phyloP scores from a whole-genome alignment of 2,329 filamentous ascomycete genomes.

The Diaporthe australafricana region DNA sequence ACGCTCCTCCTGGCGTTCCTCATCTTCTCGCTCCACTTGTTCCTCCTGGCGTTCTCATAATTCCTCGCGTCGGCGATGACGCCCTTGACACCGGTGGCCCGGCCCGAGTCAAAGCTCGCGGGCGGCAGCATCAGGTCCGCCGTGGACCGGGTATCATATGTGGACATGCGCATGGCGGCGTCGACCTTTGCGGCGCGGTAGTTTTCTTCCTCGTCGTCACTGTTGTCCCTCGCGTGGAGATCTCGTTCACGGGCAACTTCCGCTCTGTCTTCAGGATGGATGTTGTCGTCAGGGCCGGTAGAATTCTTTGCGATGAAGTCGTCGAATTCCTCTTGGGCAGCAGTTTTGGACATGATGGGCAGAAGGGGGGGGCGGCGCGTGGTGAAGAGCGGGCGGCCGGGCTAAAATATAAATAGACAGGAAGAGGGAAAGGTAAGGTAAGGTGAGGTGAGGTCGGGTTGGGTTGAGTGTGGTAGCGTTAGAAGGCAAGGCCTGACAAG shows the following conservation, averaged over 20 bases:
- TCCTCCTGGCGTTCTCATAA: conserved; percentile 75
- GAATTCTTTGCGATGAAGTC: conserved; percentile 69
- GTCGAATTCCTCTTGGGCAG: conserved; percentile 76
- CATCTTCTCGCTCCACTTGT: conserved; percentile 65
- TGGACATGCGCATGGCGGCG: conserved; percentile 74
- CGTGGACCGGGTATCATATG: conserved; percentile 58
- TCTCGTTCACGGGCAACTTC: conserved; percentile 51
- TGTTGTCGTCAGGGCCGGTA: conserved; percentile 51
- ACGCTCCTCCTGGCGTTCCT: conserved; percentile 66
- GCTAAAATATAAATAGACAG: conserved; percentile 52
- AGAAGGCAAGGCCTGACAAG: conserved; percentile 28
- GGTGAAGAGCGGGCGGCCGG: conserved; percentile 37
- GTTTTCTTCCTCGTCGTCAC: conserved; percentile 66
- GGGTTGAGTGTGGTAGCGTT: conserved; percentile 21
- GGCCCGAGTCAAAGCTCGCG: conserved; percentile 72
- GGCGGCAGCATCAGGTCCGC: conserved; percentile 70
- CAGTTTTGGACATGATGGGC: conserved; percentile 65
- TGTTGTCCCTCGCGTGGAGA: conserved; percentile 56
- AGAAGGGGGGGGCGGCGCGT: conserved; percentile 38
- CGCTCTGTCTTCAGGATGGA: conserved; percentile 71
- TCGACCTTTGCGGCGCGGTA: conserved; percentile 68
- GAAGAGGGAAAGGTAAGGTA: conserved; percentile 23
- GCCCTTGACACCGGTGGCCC: conserved; percentile 85
- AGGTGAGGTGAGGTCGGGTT: background rate
- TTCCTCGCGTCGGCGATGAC: conserved; percentile 87